Base-by-base conservation (phyloP, 148 eudicot genomes). In the Nepenthes mirabilis region DNA sequence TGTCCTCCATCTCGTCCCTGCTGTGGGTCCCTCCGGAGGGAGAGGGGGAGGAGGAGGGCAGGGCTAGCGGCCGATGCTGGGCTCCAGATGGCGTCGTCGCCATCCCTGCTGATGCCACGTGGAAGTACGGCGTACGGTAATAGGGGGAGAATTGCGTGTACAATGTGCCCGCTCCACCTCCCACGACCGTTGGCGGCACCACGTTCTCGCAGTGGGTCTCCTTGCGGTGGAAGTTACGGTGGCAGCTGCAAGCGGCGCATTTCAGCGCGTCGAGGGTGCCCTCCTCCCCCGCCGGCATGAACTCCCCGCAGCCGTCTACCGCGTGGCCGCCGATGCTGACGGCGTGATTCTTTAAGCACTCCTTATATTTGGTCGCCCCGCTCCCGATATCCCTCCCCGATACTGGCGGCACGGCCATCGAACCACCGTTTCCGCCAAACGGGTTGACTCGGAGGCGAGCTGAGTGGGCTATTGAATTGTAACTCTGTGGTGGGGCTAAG, bases 181-280 rank as follows among this genome's bases (percentile, higher is more conserved):
- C 14, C 1, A 43, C 4, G 13, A 43, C 9, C 13, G 13, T 49
- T 5, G 43, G 43, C 0, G 4, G 48, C 5, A 52, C 23, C 6
- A 11, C 14, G 7, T 33, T 52, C n/a, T 60, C 37, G 0, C 62
- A 61, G 43, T 61, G 67, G 37, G 37, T 33, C 32, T 82, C 79
- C 23, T 79, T 85, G 2, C 88, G 70, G 80, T 85, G 91, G 77
- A 85, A 85, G 70, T 80, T 85, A n/a, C 88, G 85, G 82, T 85
- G 91, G 66, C 91, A 85, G 50, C 61, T 74, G 51, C 91, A 85
- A 3, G 91, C 91, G 10, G 91, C 83, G 70, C 91, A 85, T 13
- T 70, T 78, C 0, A 85, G 68, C 2, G 82, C 88, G 63, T 78
- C 91, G 1, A 82, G 75, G 11, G 85, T 72, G 14, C 91, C 91